Evolutionary conservation across 768 basidiomycete species (phyloP).

Genomic region (Leucocoprinus leucothites): DNA sequence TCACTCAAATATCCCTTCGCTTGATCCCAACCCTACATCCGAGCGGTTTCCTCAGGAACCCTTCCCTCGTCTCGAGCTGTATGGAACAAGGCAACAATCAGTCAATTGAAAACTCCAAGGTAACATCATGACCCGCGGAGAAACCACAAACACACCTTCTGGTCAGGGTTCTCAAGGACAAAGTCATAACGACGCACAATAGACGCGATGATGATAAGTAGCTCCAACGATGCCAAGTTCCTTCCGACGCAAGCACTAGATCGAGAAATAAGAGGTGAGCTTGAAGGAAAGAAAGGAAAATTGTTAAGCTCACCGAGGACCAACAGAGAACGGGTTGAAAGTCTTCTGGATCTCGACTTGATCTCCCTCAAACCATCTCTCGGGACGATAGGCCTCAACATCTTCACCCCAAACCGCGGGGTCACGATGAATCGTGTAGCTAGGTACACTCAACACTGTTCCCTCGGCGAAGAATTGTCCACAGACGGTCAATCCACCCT

Average conservation of each 20-base stretch:
- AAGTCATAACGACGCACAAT: constrained; percentile 75
- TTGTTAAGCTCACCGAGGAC: constrained; percentile 55
- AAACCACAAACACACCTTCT: constrained; percentile 35
- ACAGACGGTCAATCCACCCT: constrained; percentile 62
- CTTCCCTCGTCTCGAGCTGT: constrained; percentile 75
- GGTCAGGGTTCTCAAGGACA: constrained; percentile 57
- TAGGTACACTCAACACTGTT: constrained; percentile 77
- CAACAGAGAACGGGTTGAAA: constrained; percentile 85
- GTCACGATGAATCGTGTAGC: constrained; percentile 81
- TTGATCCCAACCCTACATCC: constrained; percentile 70
- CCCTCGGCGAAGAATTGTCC: constrained; percentile 68
- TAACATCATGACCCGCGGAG: not conserved
- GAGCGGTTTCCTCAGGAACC: constrained; percentile 84
- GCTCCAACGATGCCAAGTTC: constrained; percentile 77
- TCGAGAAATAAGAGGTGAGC: constrained; percentile 3
- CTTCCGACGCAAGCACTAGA: constrained; percentile 78
- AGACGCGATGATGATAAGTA: constrained; percentile 79
- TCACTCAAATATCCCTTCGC: constrained; percentile 42
- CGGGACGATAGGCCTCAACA: constrained; percentile 69
- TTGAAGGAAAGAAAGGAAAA: not conserved
- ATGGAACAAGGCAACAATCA: not conserved
- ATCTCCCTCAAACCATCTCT: constrained; percentile 81
- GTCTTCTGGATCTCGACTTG: constrained; percentile 57
- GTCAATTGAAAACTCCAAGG: not conserved
- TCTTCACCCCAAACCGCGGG: constrained; percentile 74